Base-by-base conservation (phyloP, 129 eudicot genomes). In the Lactuca saligna region DNA sequence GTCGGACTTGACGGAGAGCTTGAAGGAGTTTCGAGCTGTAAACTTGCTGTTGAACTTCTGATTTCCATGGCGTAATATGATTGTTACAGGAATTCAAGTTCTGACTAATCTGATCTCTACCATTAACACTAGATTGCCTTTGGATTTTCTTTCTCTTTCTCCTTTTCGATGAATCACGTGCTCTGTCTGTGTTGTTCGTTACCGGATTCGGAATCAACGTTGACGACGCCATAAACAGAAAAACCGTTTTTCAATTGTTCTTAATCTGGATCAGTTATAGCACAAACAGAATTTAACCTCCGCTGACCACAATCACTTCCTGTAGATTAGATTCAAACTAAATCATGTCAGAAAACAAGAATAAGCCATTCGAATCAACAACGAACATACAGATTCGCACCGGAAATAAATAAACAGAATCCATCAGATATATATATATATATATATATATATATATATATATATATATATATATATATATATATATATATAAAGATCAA, bases 21-120 rank as follows among this genome's bases (percentile, higher is more conserved):
- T 78, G 90, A 10, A 88, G 81, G 17, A 91, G 88, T 54, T 86
- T 91, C 4, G 94, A 83, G 5, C 93, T 84, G 78, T 88, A 91
- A 13, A 84, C 66, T 63, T 88, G 91, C 55, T 86, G 96, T 54
- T 86, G 96, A 48, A 68, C 73, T 39, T 91, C 89, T 32, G 96
- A 85, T 73, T 84, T 88, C 97, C 97, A 91, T 38, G 75, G 75
- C 39, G 79, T 33, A 33, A 70, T 74, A 34, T 53, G 57, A 8
- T 68, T 16, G 6, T 34, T 51, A 65, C 49, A 37, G 59, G 31
- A 56, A 42, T 39, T 46, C 32, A 11, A 20, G 12, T 37, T 78
- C 35, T 57, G 56, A 56, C 34, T 15, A 69, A 46, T 76, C 62
- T 72, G 77, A 51, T 68, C 53, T 25, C 80, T 80, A 38, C 59